These are phyloP conservation scores for Cyathus striatus DNA, from an alignment of 768 basidiomycete species.

Conservation along the genomic window DNA sequence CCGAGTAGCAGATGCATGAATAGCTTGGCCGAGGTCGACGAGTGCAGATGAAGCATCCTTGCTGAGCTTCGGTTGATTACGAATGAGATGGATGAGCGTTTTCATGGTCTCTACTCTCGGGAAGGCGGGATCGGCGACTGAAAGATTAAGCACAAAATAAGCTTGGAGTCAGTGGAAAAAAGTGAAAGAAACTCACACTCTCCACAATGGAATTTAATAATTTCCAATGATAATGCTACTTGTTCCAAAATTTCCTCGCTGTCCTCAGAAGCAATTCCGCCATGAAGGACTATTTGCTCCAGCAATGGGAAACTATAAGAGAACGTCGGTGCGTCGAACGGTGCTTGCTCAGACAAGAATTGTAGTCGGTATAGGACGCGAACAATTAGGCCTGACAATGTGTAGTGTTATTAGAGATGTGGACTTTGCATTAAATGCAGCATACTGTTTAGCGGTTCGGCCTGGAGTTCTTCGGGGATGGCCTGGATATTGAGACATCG, in stretches of 20 bases:
- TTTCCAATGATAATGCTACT: constrained; percentile 65
- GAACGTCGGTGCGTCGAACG: constrained; percentile 85
- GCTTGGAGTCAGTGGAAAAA: neutral
- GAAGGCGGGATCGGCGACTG: constrained; percentile 68
- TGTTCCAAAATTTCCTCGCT: constrained; percentile 78
- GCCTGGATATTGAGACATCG: constrained; percentile 60
- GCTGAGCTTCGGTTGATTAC: constrained; percentile 71
- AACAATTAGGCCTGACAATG: constrained; percentile 68
- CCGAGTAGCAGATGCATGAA: constrained; percentile 54
- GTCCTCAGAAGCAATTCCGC: constrained; percentile 61
- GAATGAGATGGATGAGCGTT: constrained; percentile 67
- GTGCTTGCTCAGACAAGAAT: constrained; percentile 71
- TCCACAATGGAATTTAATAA: constrained; percentile 65
- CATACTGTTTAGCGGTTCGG: constrained; percentile 66
- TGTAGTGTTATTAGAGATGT: neutral
- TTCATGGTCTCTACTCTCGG: constrained; percentile 70
- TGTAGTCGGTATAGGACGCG: constrained; percentile 85
- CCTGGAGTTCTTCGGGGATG: constrained; percentile 67
- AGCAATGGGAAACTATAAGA: constrained; percentile 77
- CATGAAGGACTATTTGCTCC: constrained; percentile 57
- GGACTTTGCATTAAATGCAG: neutral
- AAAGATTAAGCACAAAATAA: neutral
- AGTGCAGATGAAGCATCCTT: constrained; percentile 83
- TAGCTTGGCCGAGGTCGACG: constrained; percentile 75
- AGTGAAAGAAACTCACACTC: constrained; percentile 52